Base-by-base conservation (phyloP, 495 filamentous ascomycete species). In the Xylaria scruposa region DNA sequence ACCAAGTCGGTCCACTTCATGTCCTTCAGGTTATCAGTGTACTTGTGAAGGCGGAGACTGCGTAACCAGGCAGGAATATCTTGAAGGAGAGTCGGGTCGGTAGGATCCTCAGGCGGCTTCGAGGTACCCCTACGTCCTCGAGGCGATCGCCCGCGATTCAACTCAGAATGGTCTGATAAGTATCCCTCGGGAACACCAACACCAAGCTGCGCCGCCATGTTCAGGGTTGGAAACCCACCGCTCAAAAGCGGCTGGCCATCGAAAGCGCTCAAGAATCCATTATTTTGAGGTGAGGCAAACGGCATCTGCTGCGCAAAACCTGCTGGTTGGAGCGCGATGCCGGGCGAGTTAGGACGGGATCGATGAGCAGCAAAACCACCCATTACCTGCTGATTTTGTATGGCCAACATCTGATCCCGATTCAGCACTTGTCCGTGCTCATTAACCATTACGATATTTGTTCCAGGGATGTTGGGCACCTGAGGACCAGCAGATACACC, bases 31-130 rank as follows among this genome's bases (percentile, higher is more conserved):
- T 98, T 95, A 73, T 99, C 96, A 46, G 96, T 99, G 82, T 99
- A 99, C 85, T 99, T 99, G 85, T 99, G 96, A 75, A 99, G 85
- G 71, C 96, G 90, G 77, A 98, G 86, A 80, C 93, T 98, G 83
- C 96, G 91, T 79, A 99, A 86, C 96, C 96, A 99, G 80, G 89
- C 91, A 73, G 97, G 95, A 75, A 99, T 97, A 79, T 99, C 96
- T 85, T 97, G 93, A 80, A 99, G 85, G 73, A 99, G 89, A 56
- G 85, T 89, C 12, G 93, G 91, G 79, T 99, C 97, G 15, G 95
- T 98, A 12, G 96, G 96, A 78, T 99, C 96, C 84, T 99, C 96
- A 51, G 96, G 96, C 42, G 96, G 96, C 87, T 98, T 98, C 53
- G 94, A 97, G 83, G 91, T 98, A 73, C 97, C 96, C 76, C 96